Evolutionary conservation across 2,329 filamentous ascomycete species (phyloP), one percentile per base, ranked within the genome.

Genomic region (Xylariales sp.): DNA sequence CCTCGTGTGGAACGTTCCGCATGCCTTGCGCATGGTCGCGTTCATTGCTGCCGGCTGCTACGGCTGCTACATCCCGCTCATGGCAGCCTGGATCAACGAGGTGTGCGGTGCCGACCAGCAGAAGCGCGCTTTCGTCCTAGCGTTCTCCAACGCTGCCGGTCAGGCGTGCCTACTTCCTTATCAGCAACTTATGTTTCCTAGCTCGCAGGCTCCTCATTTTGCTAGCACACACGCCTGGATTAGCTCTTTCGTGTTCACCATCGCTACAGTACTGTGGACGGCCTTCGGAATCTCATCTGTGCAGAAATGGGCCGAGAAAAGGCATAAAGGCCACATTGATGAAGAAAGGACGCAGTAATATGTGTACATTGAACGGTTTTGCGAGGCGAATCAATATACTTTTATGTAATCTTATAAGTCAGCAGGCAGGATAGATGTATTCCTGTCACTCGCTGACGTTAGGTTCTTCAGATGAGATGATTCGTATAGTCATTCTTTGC

Each of bases 81-180:
- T 67, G 1, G 62, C 62, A 1, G 61, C 61, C 0, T 67, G 64
- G 64, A 46, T 55, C 2, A 67, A 67, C 41, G 58, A 62, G 40
- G 48, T 60, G 1, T 66, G 63, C 33, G 63, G 61, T 2, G 61
- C 61, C 4, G 64, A 67, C 35, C 60, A 66, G 40, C 64, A 68
- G 47, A 63, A 66, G 41, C 59, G 65, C 6, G 63, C 60, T 0
- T 66, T 67, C 30, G 49, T 64, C 8, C 47, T 67, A 4, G 62
- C 58, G 4, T 59, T 63, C 40, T 65, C 65, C 55, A 55, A 56
- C 0, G 58, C 58, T 1, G 57, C 63, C 6, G 62, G 61, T 7
- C 50, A 53, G 10, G 62, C 62, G 5, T 56, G 63, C 0, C 53
- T 59, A 4, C 63, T 63, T 20, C 62, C 61, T 2, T 65, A 63